Percentiles rank a stretch among this genome's conserved stretches.
phyloP scores from a whole-genome alignment of 441 rosid genomes.

The Breynia disticha region DNA sequence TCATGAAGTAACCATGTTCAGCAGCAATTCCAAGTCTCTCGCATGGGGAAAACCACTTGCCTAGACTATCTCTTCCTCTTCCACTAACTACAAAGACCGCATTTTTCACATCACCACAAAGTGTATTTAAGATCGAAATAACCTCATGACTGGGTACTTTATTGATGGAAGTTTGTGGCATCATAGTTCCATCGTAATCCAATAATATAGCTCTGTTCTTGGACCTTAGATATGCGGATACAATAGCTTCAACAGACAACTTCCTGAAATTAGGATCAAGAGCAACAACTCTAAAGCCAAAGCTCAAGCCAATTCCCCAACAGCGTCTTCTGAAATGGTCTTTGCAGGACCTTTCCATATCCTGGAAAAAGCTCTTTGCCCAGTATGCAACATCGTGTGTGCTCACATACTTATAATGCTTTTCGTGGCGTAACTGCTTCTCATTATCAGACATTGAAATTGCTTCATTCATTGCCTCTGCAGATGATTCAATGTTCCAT shows the following conservation, averaged over 20 bases:
- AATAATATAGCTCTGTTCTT: slow-evolving; percentile 55
- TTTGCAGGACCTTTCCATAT: slow-evolving; percentile 61
- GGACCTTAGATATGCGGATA: slow-evolving; percentile 44
- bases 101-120: slow-evolving; percentile 46
- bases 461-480: slow-evolving; percentile 68
- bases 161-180: slow-evolving; percentile 61
- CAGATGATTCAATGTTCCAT: slow-evolving; percentile 61
- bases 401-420: slow-evolving; percentile 66
- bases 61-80: slow-evolving; percentile 54
- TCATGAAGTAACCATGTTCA: slow-evolving; percentile 61
- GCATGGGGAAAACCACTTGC: slow-evolving; percentile 64
- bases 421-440: slow-evolving; percentile 70
- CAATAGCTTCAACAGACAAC: slow-evolving; percentile 42
- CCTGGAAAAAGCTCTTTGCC: slow-evolving; percentile 66
- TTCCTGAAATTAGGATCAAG: slow-evolving; percentile 67
- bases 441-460: slow-evolving; percentile 51
- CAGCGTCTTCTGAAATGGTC: slow-evolving; percentile 65
- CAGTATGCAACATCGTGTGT: slow-evolving; percentile 70
- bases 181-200: slow-evolving; percentile 69
- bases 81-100: slow-evolving; percentile 63
- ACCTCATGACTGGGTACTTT: slow-evolving; percentile 45
- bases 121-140: slow-evolving; percentile 38
- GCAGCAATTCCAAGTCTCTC: slow-evolving; percentile 60
- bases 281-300: slow-evolving; percentile 68
- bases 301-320: slow-evolving; percentile 71